Conservation (phyloP, 192 early-diverging fungal genomes). For the Umbelopsis sp. region DNA sequence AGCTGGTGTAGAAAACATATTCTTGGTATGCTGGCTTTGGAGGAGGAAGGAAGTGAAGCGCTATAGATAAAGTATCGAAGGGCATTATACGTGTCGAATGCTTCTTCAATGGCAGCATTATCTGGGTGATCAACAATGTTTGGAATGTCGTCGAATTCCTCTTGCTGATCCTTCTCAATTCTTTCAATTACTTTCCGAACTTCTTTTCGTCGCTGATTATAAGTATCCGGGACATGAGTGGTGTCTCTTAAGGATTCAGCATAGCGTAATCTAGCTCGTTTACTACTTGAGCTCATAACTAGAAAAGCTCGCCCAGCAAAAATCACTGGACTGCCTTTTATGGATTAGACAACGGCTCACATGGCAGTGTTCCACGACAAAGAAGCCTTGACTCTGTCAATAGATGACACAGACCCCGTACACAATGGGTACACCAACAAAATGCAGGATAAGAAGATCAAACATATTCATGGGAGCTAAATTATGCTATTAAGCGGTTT, state of each 20-base stretch:
- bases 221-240: background rate
- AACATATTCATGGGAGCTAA: too few species aligned
- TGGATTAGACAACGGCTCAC: background rate
- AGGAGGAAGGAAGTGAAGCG: background rate
- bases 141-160: background rate
- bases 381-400: too few species aligned
- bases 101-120: background rate
- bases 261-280: conserved; percentile 6
- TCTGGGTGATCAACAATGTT: background rate
- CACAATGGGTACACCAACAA: too few species aligned
- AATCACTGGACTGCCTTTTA: background rate
- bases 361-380: too few species aligned
- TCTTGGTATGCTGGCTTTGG: conserved; percentile 14
- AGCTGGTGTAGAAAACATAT: conserved; percentile 51
- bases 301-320: too few species aligned
- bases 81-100: conserved; percentile 4
- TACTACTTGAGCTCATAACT: conserved; percentile 6
- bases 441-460: too few species aligned
- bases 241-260: background rate
- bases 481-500: too few species aligned
- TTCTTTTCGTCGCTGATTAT: background rate
- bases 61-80: conserved; percentile 1
- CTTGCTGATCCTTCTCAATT: background rate
- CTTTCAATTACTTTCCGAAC: background rate
- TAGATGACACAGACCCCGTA: too few species aligned